A percentile compares a stretch with the other conserved stretches of the same genome.
These are phyloP conservation scores for Fusarium globosum DNA, from an alignment of 2,329 filamentous ascomycete genomes.

Conservation along the genomic window DNA sequence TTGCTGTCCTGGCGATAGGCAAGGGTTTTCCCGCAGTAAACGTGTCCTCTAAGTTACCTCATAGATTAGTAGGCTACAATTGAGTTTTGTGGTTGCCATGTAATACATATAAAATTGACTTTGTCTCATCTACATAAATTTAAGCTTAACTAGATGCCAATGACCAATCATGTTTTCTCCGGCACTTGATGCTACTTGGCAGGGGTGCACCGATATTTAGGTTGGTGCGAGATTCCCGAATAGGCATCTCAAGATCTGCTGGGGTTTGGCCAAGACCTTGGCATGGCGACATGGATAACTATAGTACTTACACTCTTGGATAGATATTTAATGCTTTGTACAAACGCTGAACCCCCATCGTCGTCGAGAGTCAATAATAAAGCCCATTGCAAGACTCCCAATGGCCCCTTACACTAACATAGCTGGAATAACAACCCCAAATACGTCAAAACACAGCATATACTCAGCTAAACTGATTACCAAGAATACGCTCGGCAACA, in stretches of 20 bases:
- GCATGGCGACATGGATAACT: neutral
- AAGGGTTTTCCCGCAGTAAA: neutral
- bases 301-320: neutral
- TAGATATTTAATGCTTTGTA: neutral
- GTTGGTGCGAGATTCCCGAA: conserved; percentile 1
- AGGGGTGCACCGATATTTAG: neutral
- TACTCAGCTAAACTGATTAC: too few relatives aligned
- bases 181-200: neutral
- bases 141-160: neutral
- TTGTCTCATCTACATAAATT: neutral
- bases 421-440: too few relatives aligned
- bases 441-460: too few relatives aligned
- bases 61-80: neutral
- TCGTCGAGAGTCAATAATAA: neutral
- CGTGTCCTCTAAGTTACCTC: neutral
- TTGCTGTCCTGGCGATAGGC: neutral
- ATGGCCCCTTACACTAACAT: too few relatives aligned
- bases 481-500: too few relatives aligned
- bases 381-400: too few relatives aligned
- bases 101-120: neutral
- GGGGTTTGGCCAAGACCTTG: conserved; percentile 20
- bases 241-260: neutral
- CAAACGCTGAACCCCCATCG: neutral
- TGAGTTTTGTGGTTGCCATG: neutral
- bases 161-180: conserved; percentile 9